Evolutionary conservation across 176 grass and related monocot species (phyloP).

Genomic region (Poa annua): DNA sequence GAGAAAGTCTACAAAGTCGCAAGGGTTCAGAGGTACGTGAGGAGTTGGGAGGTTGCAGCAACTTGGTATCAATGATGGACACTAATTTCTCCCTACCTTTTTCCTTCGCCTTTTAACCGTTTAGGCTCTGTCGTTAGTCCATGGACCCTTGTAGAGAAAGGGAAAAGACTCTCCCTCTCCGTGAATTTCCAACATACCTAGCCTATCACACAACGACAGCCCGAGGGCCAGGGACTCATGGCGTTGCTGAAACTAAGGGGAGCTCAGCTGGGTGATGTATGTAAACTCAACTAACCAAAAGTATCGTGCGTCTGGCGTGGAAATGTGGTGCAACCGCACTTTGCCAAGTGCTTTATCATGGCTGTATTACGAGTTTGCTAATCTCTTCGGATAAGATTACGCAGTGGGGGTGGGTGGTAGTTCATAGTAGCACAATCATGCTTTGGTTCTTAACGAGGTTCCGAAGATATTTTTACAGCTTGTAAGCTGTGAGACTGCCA

Average conservation of each 20-base stretch:
- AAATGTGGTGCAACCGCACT: background rate
- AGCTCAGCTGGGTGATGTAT: background rate
- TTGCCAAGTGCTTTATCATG: no score
- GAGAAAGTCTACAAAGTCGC: no score
- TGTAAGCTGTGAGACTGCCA: no score
- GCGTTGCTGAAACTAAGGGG: no score
- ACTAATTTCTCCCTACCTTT: background rate
- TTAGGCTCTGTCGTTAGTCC: background rate
- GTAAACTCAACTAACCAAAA: background rate
- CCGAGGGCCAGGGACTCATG: no score
- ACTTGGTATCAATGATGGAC: slow-evolving; percentile 31
- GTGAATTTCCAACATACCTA: background rate
- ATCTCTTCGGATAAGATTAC: no score
- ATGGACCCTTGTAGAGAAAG: slow-evolving; percentile 5
- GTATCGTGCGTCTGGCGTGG: background rate
- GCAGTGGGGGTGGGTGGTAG: no score
- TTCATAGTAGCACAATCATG: no score
- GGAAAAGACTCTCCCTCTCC: background rate
- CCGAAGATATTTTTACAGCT: no score
- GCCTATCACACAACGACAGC: background rate
- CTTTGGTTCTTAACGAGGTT: no score
- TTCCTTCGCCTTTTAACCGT: background rate
- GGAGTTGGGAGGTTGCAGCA: background rate
- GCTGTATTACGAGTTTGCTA: no score
- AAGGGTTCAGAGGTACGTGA: background rate